phyloP scores from a whole-genome alignment of 108 stramenopile species.

The Skeletonema menzelii region DNA sequence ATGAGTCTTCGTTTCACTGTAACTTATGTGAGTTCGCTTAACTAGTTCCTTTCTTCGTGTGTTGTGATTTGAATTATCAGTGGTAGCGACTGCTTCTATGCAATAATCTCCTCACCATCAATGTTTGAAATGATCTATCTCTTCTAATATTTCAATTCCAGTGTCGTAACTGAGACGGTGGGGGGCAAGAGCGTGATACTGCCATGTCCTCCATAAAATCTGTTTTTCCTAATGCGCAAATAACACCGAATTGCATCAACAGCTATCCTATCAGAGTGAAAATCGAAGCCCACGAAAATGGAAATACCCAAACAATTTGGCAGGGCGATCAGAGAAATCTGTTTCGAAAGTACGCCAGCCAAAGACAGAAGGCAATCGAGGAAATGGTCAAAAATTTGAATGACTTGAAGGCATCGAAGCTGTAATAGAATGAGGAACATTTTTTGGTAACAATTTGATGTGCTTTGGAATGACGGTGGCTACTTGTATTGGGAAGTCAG shows the following conservation, averaged over 20 bases:
- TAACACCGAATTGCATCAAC: conserved; percentile 22
- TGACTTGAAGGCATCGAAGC: conserved; percentile 4
- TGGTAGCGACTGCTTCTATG: neutral
- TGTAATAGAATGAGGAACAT: neutral
- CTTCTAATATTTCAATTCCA: neutral
- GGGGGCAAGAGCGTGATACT: conserved; percentile 44
- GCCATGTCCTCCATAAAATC: conserved; percentile 29
- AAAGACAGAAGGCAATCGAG: conserved; percentile 19
- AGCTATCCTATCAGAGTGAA: conserved; percentile 37
- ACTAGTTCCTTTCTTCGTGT: too few relatives aligned
- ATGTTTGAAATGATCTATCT: neutral
- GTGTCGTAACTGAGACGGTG: conserved; percentile 49
- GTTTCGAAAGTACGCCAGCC: conserved; percentile 38
- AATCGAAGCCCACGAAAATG: conserved; percentile 15
- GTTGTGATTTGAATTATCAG: too few relatives aligned
- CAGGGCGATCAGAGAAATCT: conserved; percentile 35
- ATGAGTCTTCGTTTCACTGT: conserved; percentile 18
- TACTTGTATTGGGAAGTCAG: neutral
- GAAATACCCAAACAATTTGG: conserved; percentile 18
- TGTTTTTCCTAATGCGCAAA: conserved; percentile 21
- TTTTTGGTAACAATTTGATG: neutral
- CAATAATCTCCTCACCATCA: neutral
- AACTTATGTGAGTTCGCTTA: conserved; percentile 21
- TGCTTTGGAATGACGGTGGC: neutral
- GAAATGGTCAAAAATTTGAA: conserved; percentile 28